Evolutionary conservation across 106 monocot genomes (phyloP), one percentile per base, ranked within the genome.

Genomic region (Platanthera zijinensis): DNA sequence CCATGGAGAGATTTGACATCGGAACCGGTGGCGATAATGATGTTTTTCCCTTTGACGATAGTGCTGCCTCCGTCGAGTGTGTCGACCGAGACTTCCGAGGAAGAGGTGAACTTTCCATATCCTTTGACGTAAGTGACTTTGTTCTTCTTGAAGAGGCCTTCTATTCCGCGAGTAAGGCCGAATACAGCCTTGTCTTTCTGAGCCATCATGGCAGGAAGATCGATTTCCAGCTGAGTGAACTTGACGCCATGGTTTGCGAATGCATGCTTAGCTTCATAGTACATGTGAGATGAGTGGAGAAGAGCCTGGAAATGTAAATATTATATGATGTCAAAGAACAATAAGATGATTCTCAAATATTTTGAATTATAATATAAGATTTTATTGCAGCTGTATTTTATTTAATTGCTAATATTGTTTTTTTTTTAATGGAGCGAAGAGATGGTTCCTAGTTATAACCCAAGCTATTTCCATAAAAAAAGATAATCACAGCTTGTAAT

Each of bases 61-160:
- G 84, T 75, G 77, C 57, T 82, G 12, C 71, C 61, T 18, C 88
- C 88, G 22, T 88, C 88, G 15, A 74, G 45, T 14, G 82, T 79
- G 52, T 88, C 88, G 14, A 88, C 88, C 15, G 82, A 72, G 63
- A 88, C 72, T 72, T 88, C 88, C 3, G 80, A 80, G n/a, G 80
- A 74, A 46, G 80, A 80, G 54, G 52, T 10, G 53, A 80, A 48
- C 39, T 85, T 88, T 22, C 88, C 88, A 19, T 62, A 83, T 12
- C 88, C 88, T 80, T 88, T 88, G 8, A 88, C 88, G n/a, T 88
- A 88, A 51, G 48, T 85, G 13, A 88, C 85, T 73, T 85, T 85
- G 78, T 88, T 88, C 74, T 88, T 88, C 85, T 88, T 88, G 72
- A 88, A 85, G 6, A 88, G 82, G 52, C 88, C 88, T 75, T 81